Evolutionary conservation across 2,329 filamentous ascomycete species (phyloP).

Genomic region (Exophiala sp.): DNA sequence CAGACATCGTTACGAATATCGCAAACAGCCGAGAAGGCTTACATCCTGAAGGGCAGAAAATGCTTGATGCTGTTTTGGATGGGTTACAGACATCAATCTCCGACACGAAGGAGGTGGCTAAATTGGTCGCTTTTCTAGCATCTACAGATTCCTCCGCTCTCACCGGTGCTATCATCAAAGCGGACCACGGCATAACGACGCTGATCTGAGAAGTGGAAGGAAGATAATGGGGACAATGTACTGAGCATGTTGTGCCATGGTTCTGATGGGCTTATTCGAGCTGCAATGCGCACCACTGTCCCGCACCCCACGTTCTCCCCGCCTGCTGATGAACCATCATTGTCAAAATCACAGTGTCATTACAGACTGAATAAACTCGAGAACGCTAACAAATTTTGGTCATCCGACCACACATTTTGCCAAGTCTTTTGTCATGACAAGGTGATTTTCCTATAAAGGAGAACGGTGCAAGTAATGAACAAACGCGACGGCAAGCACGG

Average conservation of each 20-base stretch:
- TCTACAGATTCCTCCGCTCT: slow-evolving; percentile 1
- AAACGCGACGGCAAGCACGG: no score
- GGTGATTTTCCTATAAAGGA: no score
- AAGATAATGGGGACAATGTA: background rate
- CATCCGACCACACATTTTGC: no score
- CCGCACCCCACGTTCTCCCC: no score
- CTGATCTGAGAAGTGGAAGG: background rate
- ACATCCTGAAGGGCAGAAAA: background rate
- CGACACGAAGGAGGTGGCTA: slow-evolving; percentile 4
- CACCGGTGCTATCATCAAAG: slow-evolving; percentile 1
- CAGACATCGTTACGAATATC: slow-evolving; percentile 45
- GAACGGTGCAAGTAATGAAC: no score
- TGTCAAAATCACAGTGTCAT: no score
- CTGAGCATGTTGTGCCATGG: background rate
- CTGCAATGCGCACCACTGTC: no score
- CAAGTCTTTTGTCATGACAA: no score
- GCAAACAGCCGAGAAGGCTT: slow-evolving; percentile 12
- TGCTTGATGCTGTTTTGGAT: slow-evolving; percentile 1
- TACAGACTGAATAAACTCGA: no score
- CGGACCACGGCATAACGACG: slow-evolving; percentile 1
- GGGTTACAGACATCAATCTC: background rate
- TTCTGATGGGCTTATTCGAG: no score
- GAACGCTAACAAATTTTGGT: no score
- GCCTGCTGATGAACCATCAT: no score
- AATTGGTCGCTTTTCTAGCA: background rate